Base-by-base conservation (phyloP, 108 stramenopile genomes). In the Cyclotella distinguenda region DNA sequence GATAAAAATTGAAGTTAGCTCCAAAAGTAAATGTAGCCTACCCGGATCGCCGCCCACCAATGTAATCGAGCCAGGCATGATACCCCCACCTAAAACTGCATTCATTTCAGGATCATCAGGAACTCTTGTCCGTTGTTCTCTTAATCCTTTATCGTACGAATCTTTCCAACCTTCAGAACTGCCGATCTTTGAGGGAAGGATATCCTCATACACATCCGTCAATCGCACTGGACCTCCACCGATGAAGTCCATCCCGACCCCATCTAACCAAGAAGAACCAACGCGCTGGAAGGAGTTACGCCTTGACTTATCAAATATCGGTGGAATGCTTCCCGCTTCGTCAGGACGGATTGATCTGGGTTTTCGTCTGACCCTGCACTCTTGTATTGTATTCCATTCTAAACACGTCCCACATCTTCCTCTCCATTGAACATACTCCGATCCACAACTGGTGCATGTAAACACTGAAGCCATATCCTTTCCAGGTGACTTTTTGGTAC, bases 41-140 rank as follows among this genome's bases (percentile, higher is more conserved):
- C 96, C 97, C n/a, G 97, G 97, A 66, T 92, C 89, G 3, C 97
- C 97, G 13, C 91, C 95, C 27, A 98, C 60, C 43, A 98, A 74
- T 2, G 70, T 84, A 35, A 97, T 64, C 3, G 93, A 95, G 28
- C 96, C 97, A 21, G 80, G 82, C 79, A 95, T 87, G 21, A 98
- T 64, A 5, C 96, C 96, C 1, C 97, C 97, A 6, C 97, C 97
- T 51, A 98, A 72, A 5, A 98, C 97, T 26, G 86, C 60, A 60
- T 95, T 89, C 47, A 96, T 67, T 72, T 96, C 97, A 23, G 86
- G 65, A 48, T 88, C 88, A 34, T 86, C 66, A 13, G 93, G 91
- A 39, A 90, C 72, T 16, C 30, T 21, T 46, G 77, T 43, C 42
- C 89, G 76, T 72, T 54, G 43, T 43, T 73, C 80, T 64, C 38